phyloP scores from a whole-genome alignment of 1,284 basidiomycete genomes.

The Austroboletus novae-zelandiae region DNA sequence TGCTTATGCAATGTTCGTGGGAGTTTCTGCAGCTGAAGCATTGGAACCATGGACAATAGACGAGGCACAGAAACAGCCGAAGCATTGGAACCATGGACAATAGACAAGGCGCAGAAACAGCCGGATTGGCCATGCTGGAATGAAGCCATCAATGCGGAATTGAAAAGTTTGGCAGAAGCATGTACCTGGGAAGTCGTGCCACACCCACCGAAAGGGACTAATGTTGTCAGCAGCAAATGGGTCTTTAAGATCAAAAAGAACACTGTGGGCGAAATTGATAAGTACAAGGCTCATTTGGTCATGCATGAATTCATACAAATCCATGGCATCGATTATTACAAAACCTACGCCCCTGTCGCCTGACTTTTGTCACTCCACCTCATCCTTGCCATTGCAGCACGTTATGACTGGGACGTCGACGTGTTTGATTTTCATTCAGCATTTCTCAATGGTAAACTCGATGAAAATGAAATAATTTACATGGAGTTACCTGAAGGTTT shows the following conservation, averaged over 20 bases:
- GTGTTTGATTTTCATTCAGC: too few species aligned
- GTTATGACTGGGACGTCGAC: too few species aligned
- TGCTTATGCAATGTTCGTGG: background rate
- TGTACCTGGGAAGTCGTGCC: background rate
- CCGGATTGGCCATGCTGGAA: constrained; percentile 1
- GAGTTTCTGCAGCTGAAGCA: background rate
- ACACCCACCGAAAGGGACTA: background rate
- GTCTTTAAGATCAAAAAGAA: constrained; percentile 5
- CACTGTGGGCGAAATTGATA: too few species aligned
- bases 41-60: background rate
- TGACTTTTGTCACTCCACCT: background rate
- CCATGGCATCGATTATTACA: too few species aligned
- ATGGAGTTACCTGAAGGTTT: background rate
- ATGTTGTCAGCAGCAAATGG: background rate
- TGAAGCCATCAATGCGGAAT: background rate
- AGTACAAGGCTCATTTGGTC: too few species aligned
- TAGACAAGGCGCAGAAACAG: background rate
- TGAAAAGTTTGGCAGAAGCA: background rate
- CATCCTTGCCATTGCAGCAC: too few species aligned
- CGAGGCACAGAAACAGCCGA: too few species aligned
- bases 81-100: too few species aligned
- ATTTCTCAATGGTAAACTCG: background rate
- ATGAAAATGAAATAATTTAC: too few species aligned
- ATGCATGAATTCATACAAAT: too few species aligned
- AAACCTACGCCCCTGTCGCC: background rate